Evolutionary conservation across 2,329 filamentous ascomycete genomes (phyloP).

Genomic region (Sphaerulina vaccinii): DNA sequence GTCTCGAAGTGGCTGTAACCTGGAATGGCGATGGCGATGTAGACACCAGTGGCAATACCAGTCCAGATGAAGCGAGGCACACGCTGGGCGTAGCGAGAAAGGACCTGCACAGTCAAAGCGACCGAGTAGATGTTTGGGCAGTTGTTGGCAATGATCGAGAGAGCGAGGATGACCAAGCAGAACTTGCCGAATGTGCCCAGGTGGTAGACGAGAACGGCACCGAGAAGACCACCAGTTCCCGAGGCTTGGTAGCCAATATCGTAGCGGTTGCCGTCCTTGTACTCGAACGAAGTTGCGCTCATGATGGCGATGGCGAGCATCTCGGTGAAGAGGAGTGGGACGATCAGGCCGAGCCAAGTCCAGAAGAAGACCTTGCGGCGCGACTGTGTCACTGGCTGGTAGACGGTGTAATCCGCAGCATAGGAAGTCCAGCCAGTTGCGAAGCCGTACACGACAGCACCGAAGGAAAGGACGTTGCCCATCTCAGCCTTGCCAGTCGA

Average conservation of each 20-base stretch:
- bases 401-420: constrained; percentile 77
- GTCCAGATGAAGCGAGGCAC: constrained; percentile 70
- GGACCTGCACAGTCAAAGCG: constrained; percentile 64
- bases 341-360: constrained; percentile 67
- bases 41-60: constrained; percentile 59
- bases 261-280: constrained; percentile 55
- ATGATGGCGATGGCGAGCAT: constrained; percentile 70
- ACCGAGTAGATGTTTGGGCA: constrained; percentile 61
- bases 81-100: constrained; percentile 57
- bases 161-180: constrained; percentile 53
- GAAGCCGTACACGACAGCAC: constrained; percentile 66
- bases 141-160: constrained; percentile 48
- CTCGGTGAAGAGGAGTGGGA: constrained; percentile 71
- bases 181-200: constrained; percentile 70
- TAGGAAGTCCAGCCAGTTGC: constrained; percentile 72
- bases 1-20: constrained; percentile 65
- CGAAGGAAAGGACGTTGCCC: constrained; percentile 63
- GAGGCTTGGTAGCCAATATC: constrained; percentile 54
- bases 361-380: constrained; percentile 65
- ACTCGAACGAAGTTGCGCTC: constrained; percentile 60
- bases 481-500: constrained; percentile 57
- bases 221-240: constrained; percentile 66
- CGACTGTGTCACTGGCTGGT: constrained; percentile 64
- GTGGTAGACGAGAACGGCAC: constrained; percentile 61
- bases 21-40: constrained; percentile 68